Base-by-base conservation (phyloP, 768 basidiomycete species). In the Gautieria morchelliformis region DNA sequence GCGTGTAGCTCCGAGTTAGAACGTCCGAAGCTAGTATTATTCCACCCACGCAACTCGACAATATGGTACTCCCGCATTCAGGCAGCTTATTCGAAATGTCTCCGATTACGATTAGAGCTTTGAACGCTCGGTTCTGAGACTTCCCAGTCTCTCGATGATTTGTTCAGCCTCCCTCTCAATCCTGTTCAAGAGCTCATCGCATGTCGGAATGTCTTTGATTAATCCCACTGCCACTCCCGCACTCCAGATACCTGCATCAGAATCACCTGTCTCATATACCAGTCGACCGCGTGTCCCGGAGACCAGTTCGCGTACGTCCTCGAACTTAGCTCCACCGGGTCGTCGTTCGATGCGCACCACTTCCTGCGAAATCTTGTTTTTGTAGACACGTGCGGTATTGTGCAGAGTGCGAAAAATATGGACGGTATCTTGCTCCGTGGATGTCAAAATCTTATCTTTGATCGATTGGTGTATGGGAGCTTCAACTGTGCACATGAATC, bases 401-500 rank as follows among this genome's bases (percentile, higher is more conserved):
- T 78, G 76, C 47, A 95, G 70, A 0, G 89, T 92, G 52, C 93
- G 81, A 77, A 96, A 93, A 63, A 96, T 93, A 30, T 35, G 46
- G 15, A 57, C 30, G 0, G 92, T 92, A 67, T 93, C 89, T 55
- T 78, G 78, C 68, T 96, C 94, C 0, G 78, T 83, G 12, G 91
- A 85, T 14, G 80, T 75, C 37, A 96, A 85, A 48, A 96, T 95
- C 69, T 81, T 87, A 53, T 93, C 78, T 68, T 97, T 96, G 77
- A 97, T 89, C 60, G 83, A 87, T 59, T 87, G 78, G 68, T 95
- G 93, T 55, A 93, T 90, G 14, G 89, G 84, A 81, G 84, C 82
- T 69, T 96, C 93, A 11, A 84, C 81, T 1, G 92, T 94, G 68
- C 87, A 89, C 89, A 95, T 87, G 74, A 96, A 94, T 5, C 92